Evolutionary conservation across 2,329 filamentous ascomycete genomes (phyloP).

Genomic region (Alternaria solani): DNA sequence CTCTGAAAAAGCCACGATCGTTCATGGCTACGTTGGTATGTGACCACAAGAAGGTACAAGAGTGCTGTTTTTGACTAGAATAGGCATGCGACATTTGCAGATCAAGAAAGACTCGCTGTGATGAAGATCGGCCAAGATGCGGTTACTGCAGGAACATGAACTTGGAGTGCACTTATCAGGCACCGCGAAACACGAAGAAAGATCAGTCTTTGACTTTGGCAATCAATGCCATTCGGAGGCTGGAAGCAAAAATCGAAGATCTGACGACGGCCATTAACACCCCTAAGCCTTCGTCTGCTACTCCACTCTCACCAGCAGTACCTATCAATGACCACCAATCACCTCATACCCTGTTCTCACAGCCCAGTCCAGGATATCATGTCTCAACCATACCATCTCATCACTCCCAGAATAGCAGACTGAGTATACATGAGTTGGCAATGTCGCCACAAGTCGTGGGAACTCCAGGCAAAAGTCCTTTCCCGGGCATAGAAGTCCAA

Average conservation of each 20-base stretch:
- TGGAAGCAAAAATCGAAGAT: conserved; percentile 62
- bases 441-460: conserved; percentile 38
- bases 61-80: conserved; percentile 15
- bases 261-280: conserved; percentile 52
- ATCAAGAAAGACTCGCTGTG: conserved; percentile 63
- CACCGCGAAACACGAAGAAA: conserved; percentile 63
- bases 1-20: conserved; percentile 45
- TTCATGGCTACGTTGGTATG: conserved; percentile 47
- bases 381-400: conserved; percentile 13
- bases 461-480: conserved; percentile 37
- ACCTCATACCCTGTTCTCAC: conserved; percentile 37
- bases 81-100: conserved; percentile 63
- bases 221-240: conserved; percentile 62
- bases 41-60: not conserved
- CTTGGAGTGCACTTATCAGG: conserved; percentile 61
- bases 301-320: conserved; percentile 18
- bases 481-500: conserved; percentile 26
- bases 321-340: conserved; percentile 36
- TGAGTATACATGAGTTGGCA: conserved; percentile 32
- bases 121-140: conserved; percentile 62
- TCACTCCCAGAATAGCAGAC: conserved; percentile 26
- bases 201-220: conserved; percentile 64
- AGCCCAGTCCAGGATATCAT: conserved; percentile 37
- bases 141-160: conserved; percentile 60
- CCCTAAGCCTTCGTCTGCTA: conserved; percentile 18